Conservation (phyloP, 495 filamentous ascomycete species). For the Penicillium soppii region DNA sequence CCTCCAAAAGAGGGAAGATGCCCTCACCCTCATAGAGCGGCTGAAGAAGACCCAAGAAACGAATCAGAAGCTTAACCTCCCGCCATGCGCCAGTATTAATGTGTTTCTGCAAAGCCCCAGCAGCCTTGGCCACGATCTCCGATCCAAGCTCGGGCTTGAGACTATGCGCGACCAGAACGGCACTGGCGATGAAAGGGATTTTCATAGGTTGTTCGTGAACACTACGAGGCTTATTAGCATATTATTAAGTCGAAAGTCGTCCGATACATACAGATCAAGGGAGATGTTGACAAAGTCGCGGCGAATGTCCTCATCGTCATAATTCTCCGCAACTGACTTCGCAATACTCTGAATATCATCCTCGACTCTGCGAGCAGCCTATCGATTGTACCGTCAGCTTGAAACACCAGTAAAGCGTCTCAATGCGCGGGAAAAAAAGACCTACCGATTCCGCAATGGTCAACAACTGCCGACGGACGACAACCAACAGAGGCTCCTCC, state of each 20-base stretch:
- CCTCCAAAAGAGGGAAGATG: conserved; percentile 79
- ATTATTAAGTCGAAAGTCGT: background rate
- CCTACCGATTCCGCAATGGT: conserved; percentile 78
- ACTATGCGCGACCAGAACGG: conserved; percentile 72
- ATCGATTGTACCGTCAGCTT: conserved; percentile 7
- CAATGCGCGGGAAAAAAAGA: conserved; percentile 9
- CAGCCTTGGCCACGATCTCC: conserved; percentile 63
- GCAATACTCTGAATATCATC: conserved; percentile 79
- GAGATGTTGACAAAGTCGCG: conserved; percentile 67
- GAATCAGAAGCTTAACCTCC: conserved; percentile 83
- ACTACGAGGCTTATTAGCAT: conserved; percentile 25
- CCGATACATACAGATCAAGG: conserved; percentile 64
- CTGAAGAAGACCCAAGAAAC: conserved; percentile 83
- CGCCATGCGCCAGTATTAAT: conserved; percentile 77
- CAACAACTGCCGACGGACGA: conserved; percentile 77
- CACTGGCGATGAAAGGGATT: conserved; percentile 85
- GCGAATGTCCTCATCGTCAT: conserved; percentile 73
- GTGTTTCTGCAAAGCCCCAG: conserved; percentile 55
- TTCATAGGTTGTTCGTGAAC: conserved; percentile 92
- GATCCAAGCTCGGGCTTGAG: conserved; percentile 68
- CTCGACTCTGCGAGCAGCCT: conserved; percentile 74
- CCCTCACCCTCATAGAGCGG: conserved; percentile 77
- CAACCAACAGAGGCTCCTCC: conserved; percentile 72
- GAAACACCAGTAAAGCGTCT: conserved; percentile 4
- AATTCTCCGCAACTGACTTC: conserved; percentile 72